A percentile compares a stretch with the other conserved stretches of the same genome.
Evolutionary conservation across 805 yeast species (phyloP).

Genomic region (Lipomyces japonicus): DNA sequence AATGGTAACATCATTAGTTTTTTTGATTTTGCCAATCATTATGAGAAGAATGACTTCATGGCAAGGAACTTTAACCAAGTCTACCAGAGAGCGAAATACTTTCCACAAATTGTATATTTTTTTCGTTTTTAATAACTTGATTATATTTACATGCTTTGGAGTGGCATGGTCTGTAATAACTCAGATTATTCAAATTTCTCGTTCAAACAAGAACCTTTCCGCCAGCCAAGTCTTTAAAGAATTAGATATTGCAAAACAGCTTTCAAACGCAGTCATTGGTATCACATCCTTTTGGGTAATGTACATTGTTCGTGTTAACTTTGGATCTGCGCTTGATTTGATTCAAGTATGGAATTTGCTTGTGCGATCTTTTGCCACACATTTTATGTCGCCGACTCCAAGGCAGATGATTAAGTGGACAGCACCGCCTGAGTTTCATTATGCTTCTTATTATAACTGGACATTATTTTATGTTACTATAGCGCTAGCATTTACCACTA

Average conservation of each 20-base stretch:
- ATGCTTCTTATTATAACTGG: constrained; percentile 37
- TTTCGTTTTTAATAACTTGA: constrained; percentile 41
- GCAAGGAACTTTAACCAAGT: constrained; percentile 40
- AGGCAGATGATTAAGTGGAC: constrained; percentile 32
- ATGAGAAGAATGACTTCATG: constrained; percentile 39
- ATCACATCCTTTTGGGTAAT: constrained; percentile 44
- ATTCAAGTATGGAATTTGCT: constrained; percentile 35
- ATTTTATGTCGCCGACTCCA: constrained; percentile 36
- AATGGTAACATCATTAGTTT: constrained; percentile 36
- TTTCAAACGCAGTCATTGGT: constrained; percentile 39
- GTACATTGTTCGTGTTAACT: constrained; percentile 37
- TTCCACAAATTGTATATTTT: constrained; percentile 39
- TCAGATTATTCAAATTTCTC: constrained; percentile 32
- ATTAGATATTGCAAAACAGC: constrained; percentile 35
- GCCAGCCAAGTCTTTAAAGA: constrained; percentile 33
- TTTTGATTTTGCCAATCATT: constrained; percentile 37
- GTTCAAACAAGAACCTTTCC: constrained; percentile 17
- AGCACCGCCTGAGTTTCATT: constrained; percentile 38
- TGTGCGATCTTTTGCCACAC: constrained; percentile 28
- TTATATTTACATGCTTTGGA: constrained; percentile 40
- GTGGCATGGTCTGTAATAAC: constrained; percentile 40
- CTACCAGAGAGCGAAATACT: constrained; percentile 40
- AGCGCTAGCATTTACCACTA: constrained; percentile 39
- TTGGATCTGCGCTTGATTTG: constrained; percentile 35
- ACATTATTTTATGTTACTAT: constrained; percentile 38